Evolutionary conservation across 2,329 filamentous ascomycete genomes (phyloP), one percentile per base, ranked within the genome.

Genomic region (Paecilomyces fulvus): DNA sequence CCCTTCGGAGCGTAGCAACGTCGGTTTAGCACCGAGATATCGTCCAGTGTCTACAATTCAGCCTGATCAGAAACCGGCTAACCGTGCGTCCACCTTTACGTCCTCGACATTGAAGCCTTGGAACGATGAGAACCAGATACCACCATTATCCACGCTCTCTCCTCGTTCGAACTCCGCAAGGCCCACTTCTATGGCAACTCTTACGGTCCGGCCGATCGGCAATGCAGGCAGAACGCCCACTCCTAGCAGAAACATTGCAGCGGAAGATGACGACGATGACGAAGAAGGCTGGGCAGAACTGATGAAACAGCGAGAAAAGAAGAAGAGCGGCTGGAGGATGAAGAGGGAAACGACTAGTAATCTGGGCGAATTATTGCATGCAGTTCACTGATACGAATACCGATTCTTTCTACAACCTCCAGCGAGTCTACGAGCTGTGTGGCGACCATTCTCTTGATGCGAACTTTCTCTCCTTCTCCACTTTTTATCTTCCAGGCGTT

Each of bases 1-100:
- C 2, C 94, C 94, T 1, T 96, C 90, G 4, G 94, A 97, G 75
- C 87, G 94, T 59, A 97, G 92, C 79, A 97, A 95, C 70, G 79
- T 96, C 59, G 94, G 94, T 14, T 81, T 95, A 54, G 91, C 94
- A 8, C 87, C 90, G 30, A 85, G 94, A 49, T 99, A 99, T 74
- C 84, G 94, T 50, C 91, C 94, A 1, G 92, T 97, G 0, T 91
- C 89, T 0, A 86, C 87, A 48, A 77, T 80, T 55, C 78, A 77
- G 7, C 67, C 71, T 9, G 70, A 73, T 6, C 60, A 61, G 3
- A 65, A 64, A 5, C 58, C 58, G 25, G 30, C 50, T 21, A 60
- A 60, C 30, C 65, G 69, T 23, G 61, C 69, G 10, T 72, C 73
- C 2, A 65, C 67, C 7, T 67, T 70, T 25, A 70, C 69, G 4